Percentiles rank a stretch among this genome's conserved stretches.
These are phyloP conservation scores for Tylopilus subfusipes DNA, from an alignment of 768 basidiomycete species.

Conservation along the genomic window DNA sequence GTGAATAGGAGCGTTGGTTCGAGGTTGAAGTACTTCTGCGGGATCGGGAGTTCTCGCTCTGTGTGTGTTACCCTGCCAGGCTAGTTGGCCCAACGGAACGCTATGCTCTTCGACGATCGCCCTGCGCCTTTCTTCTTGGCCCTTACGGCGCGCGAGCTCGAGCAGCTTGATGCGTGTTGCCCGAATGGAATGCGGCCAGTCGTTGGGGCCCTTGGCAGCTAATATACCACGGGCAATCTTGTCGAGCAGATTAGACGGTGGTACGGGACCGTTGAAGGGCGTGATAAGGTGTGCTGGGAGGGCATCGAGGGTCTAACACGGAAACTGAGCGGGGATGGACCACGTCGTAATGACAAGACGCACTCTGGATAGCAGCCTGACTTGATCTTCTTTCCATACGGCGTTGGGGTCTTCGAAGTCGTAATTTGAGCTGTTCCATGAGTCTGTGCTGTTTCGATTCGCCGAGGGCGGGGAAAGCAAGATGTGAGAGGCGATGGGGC, in stretches of 20 bases:
- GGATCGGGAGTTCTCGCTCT: conserved; percentile 27
- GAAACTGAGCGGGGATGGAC: conserved; percentile 6
- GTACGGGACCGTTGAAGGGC: conserved; percentile 80
- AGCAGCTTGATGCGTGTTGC: conserved; percentile 81
- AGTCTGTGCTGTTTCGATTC: conserved; percentile 68
- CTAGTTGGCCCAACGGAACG: conserved; percentile 12
- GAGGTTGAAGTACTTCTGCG: conserved; percentile 42
- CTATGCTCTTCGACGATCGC: conserved; percentile 47
- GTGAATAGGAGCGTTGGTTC: conserved; percentile 45
- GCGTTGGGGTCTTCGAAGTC: conserved; percentile 58
- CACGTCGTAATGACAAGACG: conserved; percentile 17
- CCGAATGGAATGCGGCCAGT: conserved; percentile 82
- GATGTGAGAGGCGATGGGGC: conserved; percentile 51
- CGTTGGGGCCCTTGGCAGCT: conserved; percentile 67
- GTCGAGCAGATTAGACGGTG: conserved; percentile 82
- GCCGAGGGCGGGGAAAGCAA: conserved; percentile 43
- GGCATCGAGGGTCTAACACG: conserved; percentile 65
- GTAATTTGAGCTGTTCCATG: conserved; percentile 79
- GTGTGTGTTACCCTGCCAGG: conserved; percentile 7
- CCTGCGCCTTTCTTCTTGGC: conserved; percentile 48
- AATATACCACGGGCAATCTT: conserved; percentile 78
- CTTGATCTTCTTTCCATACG: conserved; percentile 75
- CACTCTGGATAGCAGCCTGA: conserved; percentile 64
- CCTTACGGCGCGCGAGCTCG: conserved; percentile 67
- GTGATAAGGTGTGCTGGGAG: conserved; percentile 82